Conservation (phyloP, 2,329 filamentous ascomycete genomes). For the Pseudovirgaria hyperparasitica region DNA sequence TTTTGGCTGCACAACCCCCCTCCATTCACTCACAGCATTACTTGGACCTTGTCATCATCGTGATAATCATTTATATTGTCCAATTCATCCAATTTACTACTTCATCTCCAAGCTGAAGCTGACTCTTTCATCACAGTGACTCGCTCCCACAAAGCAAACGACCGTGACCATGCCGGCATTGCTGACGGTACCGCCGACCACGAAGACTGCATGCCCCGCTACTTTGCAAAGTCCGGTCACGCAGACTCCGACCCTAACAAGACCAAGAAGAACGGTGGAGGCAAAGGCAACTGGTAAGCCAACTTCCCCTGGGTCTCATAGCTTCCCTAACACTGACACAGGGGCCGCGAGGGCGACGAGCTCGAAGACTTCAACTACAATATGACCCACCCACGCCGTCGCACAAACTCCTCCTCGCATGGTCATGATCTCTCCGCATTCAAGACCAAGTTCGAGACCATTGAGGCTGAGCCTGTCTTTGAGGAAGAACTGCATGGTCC, state of each 20-base stretch:
- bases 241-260: slow-evolving; percentile 76
- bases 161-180: slow-evolving; percentile 74
- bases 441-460: slow-evolving; percentile 92
- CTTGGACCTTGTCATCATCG: no score
- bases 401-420: slow-evolving; percentile 77
- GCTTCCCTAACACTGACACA: slow-evolving; percentile 25
- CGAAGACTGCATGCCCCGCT: slow-evolving; percentile 71
- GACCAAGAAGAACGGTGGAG: slow-evolving; percentile 91
- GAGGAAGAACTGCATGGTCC: slow-evolving; percentile 74
- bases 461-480: slow-evolving; percentile 83
- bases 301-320: neutral
- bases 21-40: no score
- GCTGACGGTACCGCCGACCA: slow-evolving; percentile 59
- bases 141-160: slow-evolving; percentile 90
- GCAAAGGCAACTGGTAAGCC: slow-evolving; percentile 85
- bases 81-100: slow-evolving; percentile 6
- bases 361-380: slow-evolving; percentile 73
- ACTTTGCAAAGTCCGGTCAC: slow-evolving; percentile 81
- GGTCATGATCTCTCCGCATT: slow-evolving; percentile 61
- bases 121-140: slow-evolving; percentile 57
- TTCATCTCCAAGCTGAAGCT: slow-evolving; percentile 1
- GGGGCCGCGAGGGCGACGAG: slow-evolving; percentile 77
- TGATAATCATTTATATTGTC: neutral
- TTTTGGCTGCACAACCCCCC: no score
- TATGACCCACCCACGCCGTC: slow-evolving; percentile 74